Evolutionary conservation across 345 rosid genomes (phyloP), one percentile per base, ranked within the genome.

Genomic region (Geranium rotundifolium): DNA sequence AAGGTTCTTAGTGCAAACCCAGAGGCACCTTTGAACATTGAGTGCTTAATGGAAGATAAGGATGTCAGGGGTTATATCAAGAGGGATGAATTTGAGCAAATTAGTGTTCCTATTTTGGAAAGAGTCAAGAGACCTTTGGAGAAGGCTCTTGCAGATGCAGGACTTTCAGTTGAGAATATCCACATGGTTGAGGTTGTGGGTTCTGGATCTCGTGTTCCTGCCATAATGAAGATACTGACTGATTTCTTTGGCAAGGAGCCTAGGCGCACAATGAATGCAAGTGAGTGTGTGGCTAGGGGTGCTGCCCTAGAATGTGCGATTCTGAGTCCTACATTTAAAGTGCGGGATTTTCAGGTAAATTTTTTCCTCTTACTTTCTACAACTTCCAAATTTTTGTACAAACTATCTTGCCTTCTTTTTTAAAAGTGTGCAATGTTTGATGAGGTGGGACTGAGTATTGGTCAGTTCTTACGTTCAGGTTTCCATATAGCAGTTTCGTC

Each of bases 221-320:
- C 99, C 17, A 65, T 93, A 17, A 70, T 86, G 34, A 93, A 81
- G 76, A 90, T 93, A 56, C 59, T 93, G 59, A 81, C 96, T 0
- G 97, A 90, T 56, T 88, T 93, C 73, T 93, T 93, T 34, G 95
- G 99, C n/a, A 93, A 93, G 77, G 99, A 90, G 76, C 97, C 97
- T 4, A 81, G 96, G 70, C 86, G 95, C 16, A 88, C 97, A 17
- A 88, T 93, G 99, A 93, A 93, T 77, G 96, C 99, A 4, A 93
- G 96, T 68, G 99, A 93, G 79, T 90, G 97, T 75, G 97, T 93
- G 58, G 83, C 97, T 0, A 85, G 87, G 62, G 99, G 97, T 2
- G 80, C 84, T 64, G 97, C 99, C 63, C 74, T 93, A 69, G 79
- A 93, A 67, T 93, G 99, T 80, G 99, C 99, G 9, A 90, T 93